Evolutionary conservation across 2,329 filamentous ascomycete genomes (phyloP).

Genomic region (Aspergillus piperis): DNA sequence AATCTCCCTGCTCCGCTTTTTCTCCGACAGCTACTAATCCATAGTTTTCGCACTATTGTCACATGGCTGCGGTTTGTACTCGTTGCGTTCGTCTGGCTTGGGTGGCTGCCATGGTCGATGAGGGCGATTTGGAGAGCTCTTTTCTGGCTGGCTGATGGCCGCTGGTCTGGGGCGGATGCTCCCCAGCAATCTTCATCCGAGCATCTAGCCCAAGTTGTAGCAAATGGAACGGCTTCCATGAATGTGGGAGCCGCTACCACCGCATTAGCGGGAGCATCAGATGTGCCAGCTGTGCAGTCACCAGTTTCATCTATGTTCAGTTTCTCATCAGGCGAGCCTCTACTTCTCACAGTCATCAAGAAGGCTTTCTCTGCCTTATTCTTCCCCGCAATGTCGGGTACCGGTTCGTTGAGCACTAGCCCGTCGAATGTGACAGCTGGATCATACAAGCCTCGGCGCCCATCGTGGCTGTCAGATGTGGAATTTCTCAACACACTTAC

Average conservation of each 20-base stretch:
- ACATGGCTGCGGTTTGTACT: conserved; percentile 77
- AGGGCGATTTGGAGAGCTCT: conserved; percentile 88
- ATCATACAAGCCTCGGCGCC: conserved; percentile 38
- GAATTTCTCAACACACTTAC: conserved; percentile 60
- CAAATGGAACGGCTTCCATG: conserved; percentile 30
- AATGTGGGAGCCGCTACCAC: conserved; percentile 24
- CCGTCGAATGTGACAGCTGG: conserved; percentile 30
- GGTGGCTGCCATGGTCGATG: conserved; percentile 86
- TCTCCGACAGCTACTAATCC: conserved; percentile 72
- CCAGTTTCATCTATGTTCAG: conserved; percentile 45
- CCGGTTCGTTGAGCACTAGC: conserved; percentile 28
- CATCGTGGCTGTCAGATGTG: conserved; percentile 61
- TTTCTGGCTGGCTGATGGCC: conserved; percentile 89
- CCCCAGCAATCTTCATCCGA: conserved; percentile 25
- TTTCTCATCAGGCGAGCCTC: conserved; percentile 46
- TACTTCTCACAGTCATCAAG: conserved; percentile 50
- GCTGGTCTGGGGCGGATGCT: conserved; percentile 53
- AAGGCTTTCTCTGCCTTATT: conserved; percentile 42
- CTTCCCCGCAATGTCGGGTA: conserved; percentile 31
- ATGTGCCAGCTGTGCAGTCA: conserved; percentile 35
- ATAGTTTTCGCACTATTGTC: conserved; percentile 69
- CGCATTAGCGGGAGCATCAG: conserved; percentile 25
- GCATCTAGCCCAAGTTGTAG: conserved; percentile 23
- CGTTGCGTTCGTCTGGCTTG: conserved; percentile 84
- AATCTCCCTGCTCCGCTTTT: conserved; percentile 80